Base-by-base conservation (phyloP, 495 filamentous ascomycete genomes). In the Penicillium paradoxum region DNA sequence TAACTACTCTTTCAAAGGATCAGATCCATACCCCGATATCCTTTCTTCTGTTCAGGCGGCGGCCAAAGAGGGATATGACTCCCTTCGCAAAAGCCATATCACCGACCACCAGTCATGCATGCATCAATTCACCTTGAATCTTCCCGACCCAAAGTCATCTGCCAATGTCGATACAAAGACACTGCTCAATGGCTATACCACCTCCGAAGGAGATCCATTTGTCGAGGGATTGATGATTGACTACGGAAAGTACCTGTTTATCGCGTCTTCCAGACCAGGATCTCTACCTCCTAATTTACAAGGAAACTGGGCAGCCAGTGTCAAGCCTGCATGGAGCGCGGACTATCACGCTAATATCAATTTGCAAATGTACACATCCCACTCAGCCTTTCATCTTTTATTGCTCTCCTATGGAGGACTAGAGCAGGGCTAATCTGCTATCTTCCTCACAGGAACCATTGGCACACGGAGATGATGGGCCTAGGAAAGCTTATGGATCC, bases 321-420 rank as follows among this genome's bases (percentile, higher is more conserved):
- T 71, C 21, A 54, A 54, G 10, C 61, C 59, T 25, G 59, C 67
- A 6, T 81, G 77, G 77, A 62, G 72, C 41, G 69, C 65, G 5
- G 75, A 80, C 49, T 80, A 79, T 50, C 75, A 78, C 45, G 65
- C 69, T 30, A 74, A 79, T 32, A 79, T 79, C 39, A 79, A 79
- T 45, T 45, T 81, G 8, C 76, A 80, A 54, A 81, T 81, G 78
- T 34, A 34, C 14, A 6, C 0, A 14, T n/a, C 32, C 14, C 13
- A 15, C 13, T 14, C 32, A 15, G 9, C 9, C 4, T 34, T 4
- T 14, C 13, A 34, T 14, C 4, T 34, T 34, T 15, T 34, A 3
- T 27, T 27, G 3, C 8, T 27, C 25, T 34, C 9, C 6, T 2
- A 34, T 34, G 1, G 0, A 34, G n/a, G 2, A 1, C 0, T 34